phyloP scores from a whole-genome alignment of 306 rosid species.

The Neltuma alba region DNA sequence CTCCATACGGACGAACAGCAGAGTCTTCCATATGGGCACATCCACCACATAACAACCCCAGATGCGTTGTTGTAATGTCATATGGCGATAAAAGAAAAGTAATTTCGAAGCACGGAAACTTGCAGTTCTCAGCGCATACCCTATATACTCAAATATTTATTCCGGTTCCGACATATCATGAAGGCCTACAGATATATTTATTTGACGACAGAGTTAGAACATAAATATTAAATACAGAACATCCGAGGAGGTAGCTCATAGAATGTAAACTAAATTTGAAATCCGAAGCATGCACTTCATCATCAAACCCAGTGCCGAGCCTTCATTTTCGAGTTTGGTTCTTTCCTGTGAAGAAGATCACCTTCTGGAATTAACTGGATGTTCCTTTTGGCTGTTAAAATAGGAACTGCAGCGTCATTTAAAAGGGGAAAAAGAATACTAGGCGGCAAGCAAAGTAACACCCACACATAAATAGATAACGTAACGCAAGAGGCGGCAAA shows the following conservation, averaged over 20 bases:
- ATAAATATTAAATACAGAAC: neutral
- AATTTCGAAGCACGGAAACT: neutral
- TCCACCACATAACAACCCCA: no score
- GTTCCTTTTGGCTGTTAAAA: slow-evolving; percentile 57
- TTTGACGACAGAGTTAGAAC: neutral
- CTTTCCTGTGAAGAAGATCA: slow-evolving; percentile 57
- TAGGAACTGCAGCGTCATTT: neutral
- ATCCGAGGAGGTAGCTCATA: neutral
- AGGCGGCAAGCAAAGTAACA: neutral
- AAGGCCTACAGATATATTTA: neutral
- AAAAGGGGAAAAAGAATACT: neutral
- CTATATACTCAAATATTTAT: neutral
- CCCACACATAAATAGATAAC: neutral
- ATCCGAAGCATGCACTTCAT: neutral
- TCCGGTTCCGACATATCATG: neutral
- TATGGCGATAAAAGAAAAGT: neutral
- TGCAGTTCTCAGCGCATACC: neutral
- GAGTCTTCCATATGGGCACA: no score
- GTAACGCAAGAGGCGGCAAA: slow-evolving; percentile 21
- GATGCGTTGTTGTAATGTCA: no score
- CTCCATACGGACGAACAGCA: no score
- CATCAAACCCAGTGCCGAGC: no score
- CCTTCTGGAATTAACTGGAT: slow-evolving; percentile 49
- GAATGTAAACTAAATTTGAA: neutral
- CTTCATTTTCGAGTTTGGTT: neutral